Percentiles rank a stretch among this genome's conserved stretches.
These are phyloP conservation scores for Bipolaris gigantea DNA, from an alignment of 2,329 filamentous ascomycete species.

Conservation along the genomic window DNA sequence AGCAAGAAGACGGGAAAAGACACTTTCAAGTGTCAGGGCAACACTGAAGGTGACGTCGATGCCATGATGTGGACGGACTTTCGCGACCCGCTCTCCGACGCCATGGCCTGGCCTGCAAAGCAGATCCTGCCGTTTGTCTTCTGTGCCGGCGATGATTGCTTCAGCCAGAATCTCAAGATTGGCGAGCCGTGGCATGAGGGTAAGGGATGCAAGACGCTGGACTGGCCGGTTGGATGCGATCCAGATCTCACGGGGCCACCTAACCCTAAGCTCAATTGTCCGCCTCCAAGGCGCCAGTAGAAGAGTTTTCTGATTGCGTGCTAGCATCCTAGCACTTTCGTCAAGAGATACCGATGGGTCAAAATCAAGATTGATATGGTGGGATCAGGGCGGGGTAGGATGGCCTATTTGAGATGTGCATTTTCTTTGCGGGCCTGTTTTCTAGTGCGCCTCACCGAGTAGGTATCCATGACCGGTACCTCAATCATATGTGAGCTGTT, in stretches of 20 bases:
- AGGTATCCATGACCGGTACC: background rate
- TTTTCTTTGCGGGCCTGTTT: too few relatives aligned
- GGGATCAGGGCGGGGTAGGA: background rate
- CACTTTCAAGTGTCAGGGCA: background rate
- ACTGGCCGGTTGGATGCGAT: slow-evolving; percentile 1
- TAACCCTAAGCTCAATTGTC: background rate
- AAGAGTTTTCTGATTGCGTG: background rate
- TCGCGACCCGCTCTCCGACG: background rate
- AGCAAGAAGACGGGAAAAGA: background rate
- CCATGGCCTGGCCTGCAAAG: background rate
- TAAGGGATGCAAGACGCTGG: background rate
- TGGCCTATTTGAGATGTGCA: background rate
- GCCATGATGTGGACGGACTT: slow-evolving; percentile 1
- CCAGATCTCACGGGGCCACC: background rate
- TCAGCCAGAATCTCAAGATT: background rate
- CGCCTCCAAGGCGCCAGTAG: background rate
- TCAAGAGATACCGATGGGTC: background rate
- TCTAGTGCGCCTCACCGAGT: background rate
- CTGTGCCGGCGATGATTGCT: background rate
- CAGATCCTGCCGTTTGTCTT: background rate
- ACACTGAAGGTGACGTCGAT: background rate
- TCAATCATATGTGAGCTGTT: background rate
- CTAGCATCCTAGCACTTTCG: background rate
- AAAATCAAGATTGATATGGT: background rate
- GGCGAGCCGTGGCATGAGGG: background rate